Conservation (phyloP, 2,329 filamentous ascomycete species). For the Venturia oleaginea region DNA sequence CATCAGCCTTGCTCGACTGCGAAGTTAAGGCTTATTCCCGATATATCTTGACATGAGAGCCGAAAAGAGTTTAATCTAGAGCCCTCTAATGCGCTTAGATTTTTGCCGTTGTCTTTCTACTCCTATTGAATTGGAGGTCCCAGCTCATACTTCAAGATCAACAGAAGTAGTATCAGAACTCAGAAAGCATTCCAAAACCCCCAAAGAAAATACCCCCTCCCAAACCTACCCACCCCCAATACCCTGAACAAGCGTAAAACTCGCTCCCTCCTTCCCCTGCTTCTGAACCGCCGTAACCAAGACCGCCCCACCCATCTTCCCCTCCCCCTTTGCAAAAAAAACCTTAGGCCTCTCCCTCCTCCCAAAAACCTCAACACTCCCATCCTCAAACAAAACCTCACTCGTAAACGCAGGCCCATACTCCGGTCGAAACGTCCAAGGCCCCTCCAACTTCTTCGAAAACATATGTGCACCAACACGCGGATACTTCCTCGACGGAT, state of each 20-base stretch:
- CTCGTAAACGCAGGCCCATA: not conserved
- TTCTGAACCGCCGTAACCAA: not conserved
- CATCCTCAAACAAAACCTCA: not conserved
- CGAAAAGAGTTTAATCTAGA: too few species aligned
- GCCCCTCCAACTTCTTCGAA: not conserved
- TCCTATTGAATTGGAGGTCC: too few species aligned
- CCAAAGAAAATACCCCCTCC: too few species aligned
- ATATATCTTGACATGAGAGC: too few species aligned
- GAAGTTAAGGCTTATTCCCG: too few species aligned
- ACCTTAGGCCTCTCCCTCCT: not conserved
- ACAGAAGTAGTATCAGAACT: too few species aligned
- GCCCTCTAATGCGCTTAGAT: too few species aligned
- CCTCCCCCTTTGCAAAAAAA: not conserved
- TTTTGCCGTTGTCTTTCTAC: too few species aligned
- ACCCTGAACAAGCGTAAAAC: not conserved
- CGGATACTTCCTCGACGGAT: not conserved
- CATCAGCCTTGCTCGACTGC: too few species aligned
- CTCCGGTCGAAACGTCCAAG: not conserved
- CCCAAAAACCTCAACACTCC: not conserved
- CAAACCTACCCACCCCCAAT: not conserved
- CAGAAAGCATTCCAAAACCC: too few species aligned
- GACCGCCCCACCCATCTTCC: not conserved
- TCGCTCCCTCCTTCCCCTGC: not conserved
- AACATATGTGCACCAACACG: not conserved
- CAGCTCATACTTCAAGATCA: too few species aligned